Base-by-base conservation (phyloP, 495 filamentous ascomycete genomes). In the Podospora conica region DNA sequence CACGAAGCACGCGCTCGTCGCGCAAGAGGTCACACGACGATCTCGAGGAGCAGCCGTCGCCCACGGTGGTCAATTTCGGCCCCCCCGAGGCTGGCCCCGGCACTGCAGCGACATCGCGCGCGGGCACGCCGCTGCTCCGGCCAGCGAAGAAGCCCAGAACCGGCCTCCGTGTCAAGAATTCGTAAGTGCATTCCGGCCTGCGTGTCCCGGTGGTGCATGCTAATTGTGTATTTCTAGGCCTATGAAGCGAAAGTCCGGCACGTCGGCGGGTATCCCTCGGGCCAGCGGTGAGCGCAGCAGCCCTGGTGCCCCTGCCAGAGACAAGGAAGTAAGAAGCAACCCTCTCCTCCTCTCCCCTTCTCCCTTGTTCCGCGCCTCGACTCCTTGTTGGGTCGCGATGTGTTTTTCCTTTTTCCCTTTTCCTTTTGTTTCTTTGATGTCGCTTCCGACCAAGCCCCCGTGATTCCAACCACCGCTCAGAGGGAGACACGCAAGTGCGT, bases 91-190 rank as follows among this genome's bases (percentile, higher is more conserved):
- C 55, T n/a, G 77, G 75, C 27, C 73, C 79, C 22, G 80, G 77
- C 27, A 84, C 81, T 8, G 73, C 76, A 12, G 73, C 78, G 29
- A 78, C 77, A 61, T 86, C 84, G 20, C 81, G 86, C 69, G 84
- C 85, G 11, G 81, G 78, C 27, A 88, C 86, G 18, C 86, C 86
- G 10, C 78, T 75, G 18, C 71, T 78, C 53, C 82, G 83, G 53
- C 79, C 86, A 33, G 73, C 77, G 65, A 87, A 87, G 77, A 85
- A 80, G 69, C 69, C 76, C 20, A 83, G 84, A 68, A 83, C 79
- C 58, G 81, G 84, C 63, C 80, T 87, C 64, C 83, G 86, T 56
- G 83, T 89, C 66, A 90, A 89, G 79, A 86, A 79, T 69, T 90
- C 88, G 88, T 90, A 80, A 85, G 88, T 88, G 57, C 60, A 61